phyloP scores from a whole-genome alignment of 768 basidiomycete species.

The Suillus cothurnatus region DNA sequence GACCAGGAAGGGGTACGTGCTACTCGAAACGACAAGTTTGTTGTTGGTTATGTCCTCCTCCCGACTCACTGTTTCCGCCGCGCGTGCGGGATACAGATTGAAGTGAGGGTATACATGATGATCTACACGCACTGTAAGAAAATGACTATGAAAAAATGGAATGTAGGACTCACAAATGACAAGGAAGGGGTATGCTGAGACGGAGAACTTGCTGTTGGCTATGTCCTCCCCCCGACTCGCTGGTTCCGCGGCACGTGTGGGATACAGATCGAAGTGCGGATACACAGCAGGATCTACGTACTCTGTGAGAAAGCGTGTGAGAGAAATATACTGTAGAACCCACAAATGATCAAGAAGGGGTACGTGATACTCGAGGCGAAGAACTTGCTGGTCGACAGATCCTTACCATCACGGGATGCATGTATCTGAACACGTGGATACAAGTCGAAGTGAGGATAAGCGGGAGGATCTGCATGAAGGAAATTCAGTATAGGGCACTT shows the following conservation, averaged over 20 bases:
- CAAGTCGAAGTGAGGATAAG: slow-evolving; percentile 36
- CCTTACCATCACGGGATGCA: neutral
- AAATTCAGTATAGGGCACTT: neutral
- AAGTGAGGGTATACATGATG: slow-evolving; percentile 38
- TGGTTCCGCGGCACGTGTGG: slow-evolving; percentile 16
- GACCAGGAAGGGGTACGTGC: neutral
- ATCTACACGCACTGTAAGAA: slow-evolving; percentile 31
- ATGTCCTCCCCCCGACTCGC: neutral
- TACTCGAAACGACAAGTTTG: neutral
- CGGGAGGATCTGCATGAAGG: slow-evolving; percentile 17
- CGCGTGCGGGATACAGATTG: slow-evolving; percentile 27
- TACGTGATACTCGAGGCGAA: slow-evolving; percentile 12
- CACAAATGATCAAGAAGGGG: slow-evolving; percentile 19
- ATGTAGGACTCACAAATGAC: slow-evolving; percentile 15
- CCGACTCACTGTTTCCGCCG: neutral
- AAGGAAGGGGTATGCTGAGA: slow-evolving; percentile 16
- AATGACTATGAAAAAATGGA: neutral
- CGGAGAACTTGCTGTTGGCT: neutral
- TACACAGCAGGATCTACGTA: slow-evolving; percentile 24
- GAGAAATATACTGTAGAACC: neutral
- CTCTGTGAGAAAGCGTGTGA: neutral
- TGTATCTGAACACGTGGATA: slow-evolving; percentile 26
- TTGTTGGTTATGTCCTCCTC: neutral
- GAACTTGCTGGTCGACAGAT: neutral
- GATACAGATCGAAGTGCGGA: slow-evolving; percentile 36